Evolutionary conservation across 257 asterid genomes (phyloP), one percentile per base, ranked within the genome.

Genomic region (Paraleonurus japonicus): DNA sequence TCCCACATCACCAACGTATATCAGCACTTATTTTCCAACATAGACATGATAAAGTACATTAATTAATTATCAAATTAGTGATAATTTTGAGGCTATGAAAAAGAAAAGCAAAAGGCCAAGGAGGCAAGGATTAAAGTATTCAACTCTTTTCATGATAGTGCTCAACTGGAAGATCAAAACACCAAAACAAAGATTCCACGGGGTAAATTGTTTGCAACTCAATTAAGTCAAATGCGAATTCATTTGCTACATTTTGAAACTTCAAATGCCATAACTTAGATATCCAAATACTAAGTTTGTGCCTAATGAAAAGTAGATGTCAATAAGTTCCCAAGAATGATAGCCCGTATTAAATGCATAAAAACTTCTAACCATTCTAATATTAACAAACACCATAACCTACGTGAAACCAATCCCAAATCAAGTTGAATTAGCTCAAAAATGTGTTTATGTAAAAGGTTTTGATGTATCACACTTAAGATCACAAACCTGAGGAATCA

Each of bases 401-500:
- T 13, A 35, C 50, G 43, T 13, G 43, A 67, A 47, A 48, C 26
- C 68, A 67, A 55, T 55, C 7, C 75, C 50, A 63, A 24, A 67
- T 8, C 77, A 28, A 66, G 20, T 12, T 54, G 61, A 55, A 72
- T 4, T 32, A 32, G 20, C 20, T 11, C 51, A 41, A 55, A 72
- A 6, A 37, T 43, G n/a, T 8, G 33, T 6, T 10, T 15, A 20
- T 5, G 16, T 23, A 69, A 24, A 23, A 64, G 16, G 54, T 55
- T 67, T 66, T 22, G 68, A 32, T 59, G 47, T 37, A 58, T 61
- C 60, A 24, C 30, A 26, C 10, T 19, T 32, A 15, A 26, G 39
- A 3, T 20, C 59, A 78, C 61, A 82, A 47, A 92, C 97, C 98
- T 89, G 88, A 62, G 61, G 78, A 71, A 65, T 67, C 61, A 80